These are phyloP conservation scores for Talaromyces sp. DNA, from an alignment of 2,329 filamentous ascomycete species.

Conservation along the genomic window DNA sequence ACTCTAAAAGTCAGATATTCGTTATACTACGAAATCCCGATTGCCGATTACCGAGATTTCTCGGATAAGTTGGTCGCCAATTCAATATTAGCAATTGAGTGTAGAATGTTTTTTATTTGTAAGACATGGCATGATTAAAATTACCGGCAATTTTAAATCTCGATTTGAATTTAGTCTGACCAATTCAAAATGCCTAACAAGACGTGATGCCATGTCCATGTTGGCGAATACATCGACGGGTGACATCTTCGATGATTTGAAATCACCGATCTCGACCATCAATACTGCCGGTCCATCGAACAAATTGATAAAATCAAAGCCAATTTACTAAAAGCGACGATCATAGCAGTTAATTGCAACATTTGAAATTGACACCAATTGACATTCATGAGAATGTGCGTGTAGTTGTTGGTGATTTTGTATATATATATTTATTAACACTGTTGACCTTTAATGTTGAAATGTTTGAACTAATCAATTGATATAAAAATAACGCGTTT, in stretches of 20 bases:
- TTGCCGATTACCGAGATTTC: not conserved
- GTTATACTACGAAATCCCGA: not conserved
- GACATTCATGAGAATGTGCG: too few relatives aligned
- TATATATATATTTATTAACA: too few relatives aligned
- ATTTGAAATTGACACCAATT: too few relatives aligned
- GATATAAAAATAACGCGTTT: not conserved
- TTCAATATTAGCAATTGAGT: not conserved
- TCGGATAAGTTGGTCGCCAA: not conserved
- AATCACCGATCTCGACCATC: too few relatives aligned
- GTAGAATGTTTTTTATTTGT: not conserved
- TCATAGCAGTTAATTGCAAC: too few relatives aligned
- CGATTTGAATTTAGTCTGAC: too few relatives aligned
- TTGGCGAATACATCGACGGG: not conserved
- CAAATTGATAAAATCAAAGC: not conserved
- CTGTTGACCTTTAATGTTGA: too few relatives aligned
- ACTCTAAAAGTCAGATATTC: too few relatives aligned
- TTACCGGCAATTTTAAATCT: not conserved
- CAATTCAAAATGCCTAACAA: not conserved
- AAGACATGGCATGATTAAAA: not conserved
- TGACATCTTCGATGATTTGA: not conserved
- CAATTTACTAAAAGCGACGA: not conserved
- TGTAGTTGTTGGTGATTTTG: too few relatives aligned
- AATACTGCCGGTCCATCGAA: too few relatives aligned
- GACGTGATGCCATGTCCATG: not conserved
- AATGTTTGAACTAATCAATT: not conserved